Conservation (phyloP, 2,329 filamentous ascomycete genomes). For the Penicillium oxalicum region DNA sequence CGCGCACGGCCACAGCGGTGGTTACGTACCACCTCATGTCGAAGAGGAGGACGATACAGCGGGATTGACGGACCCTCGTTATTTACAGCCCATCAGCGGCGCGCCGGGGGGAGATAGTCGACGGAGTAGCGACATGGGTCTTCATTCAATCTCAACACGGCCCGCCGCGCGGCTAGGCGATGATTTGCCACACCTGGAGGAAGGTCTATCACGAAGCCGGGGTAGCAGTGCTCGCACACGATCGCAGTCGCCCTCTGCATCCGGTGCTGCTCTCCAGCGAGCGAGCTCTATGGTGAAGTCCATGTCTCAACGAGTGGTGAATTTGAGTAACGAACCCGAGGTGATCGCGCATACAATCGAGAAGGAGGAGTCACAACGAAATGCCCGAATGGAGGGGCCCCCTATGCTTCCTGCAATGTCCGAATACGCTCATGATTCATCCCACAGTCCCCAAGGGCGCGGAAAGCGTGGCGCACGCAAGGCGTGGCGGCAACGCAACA, state of each 20-base stretch:
- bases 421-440: conserved; percentile 42
- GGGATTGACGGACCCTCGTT: conserved; percentile 52
- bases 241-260: conserved; percentile 59
- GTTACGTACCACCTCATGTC: conserved; percentile 51
- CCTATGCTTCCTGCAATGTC: conserved; percentile 45
- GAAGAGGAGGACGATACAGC: conserved; percentile 49
- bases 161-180: conserved; percentile 53
- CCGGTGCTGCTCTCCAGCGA: conserved; percentile 57
- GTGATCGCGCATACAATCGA: conserved; percentile 66
- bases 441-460: conserved; percentile 32
- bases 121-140: conserved; percentile 46
- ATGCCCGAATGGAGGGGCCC: conserved; percentile 49
- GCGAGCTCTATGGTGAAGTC: conserved; percentile 71
- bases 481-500: conserved; percentile 48
- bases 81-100: conserved; percentile 54
- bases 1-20: conserved; percentile 41
- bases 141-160: conserved; percentile 51
- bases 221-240: conserved; percentile 36
- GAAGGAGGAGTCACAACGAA: conserved; percentile 49
- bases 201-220: conserved; percentile 52
- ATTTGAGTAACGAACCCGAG: conserved; percentile 89
- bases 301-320: conserved; percentile 97
- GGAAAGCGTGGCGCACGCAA: conserved; percentile 33
- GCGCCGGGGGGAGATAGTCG: conserved; percentile 39
- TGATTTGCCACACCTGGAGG: conserved; percentile 56